A percentile compares a stretch with the other conserved stretches of the same genome.
Evolutionary conservation across 805 yeast genomes (phyloP).

Genomic region (Yarrowia divulgata): DNA sequence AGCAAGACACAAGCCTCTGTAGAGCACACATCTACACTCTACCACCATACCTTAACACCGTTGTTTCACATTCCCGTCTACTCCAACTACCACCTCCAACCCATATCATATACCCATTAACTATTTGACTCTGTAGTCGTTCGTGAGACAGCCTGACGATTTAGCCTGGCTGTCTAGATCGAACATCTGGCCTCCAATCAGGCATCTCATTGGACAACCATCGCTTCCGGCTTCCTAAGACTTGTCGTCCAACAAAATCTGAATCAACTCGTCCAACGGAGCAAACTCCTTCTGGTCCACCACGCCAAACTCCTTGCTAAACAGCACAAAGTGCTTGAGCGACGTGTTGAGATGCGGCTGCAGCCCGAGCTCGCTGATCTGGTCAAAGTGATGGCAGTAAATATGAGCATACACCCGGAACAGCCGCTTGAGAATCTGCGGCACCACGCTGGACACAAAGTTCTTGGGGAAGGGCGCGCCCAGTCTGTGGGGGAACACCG

Average conservation of each 20-base stretch:
- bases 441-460: conserved; percentile 73
- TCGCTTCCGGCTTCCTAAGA: neutral
- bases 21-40: too few species aligned
- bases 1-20: too few species aligned
- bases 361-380: conserved; percentile 87
- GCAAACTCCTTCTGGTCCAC: conserved; percentile 85
- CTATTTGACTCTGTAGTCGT: neutral
- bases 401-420: conserved; percentile 97
- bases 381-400: conserved; percentile 97
- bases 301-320: conserved; percentile 82
- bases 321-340: conserved; percentile 89
- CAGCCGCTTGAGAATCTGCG: conserved; percentile 86
- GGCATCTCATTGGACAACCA: too few species aligned
- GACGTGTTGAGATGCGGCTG: conserved; percentile 94
- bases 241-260: conserved; percentile 61
- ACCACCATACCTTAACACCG: too few species aligned
- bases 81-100: too few species aligned
- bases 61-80: too few species aligned
- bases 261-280: conserved; percentile 85
- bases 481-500: conserved; percentile 84
- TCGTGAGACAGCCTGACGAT: too few species aligned
- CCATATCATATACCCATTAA: conserved; percentile 1
- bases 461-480: conserved; percentile 93
- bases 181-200: too few species aligned
- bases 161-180: neutral